A percentile compares a stretch with the other conserved stretches of the same genome.
phyloP scores from a whole-genome alignment of 1,284 basidiomycete species.

The Ceraceosorus guamensis region DNA sequence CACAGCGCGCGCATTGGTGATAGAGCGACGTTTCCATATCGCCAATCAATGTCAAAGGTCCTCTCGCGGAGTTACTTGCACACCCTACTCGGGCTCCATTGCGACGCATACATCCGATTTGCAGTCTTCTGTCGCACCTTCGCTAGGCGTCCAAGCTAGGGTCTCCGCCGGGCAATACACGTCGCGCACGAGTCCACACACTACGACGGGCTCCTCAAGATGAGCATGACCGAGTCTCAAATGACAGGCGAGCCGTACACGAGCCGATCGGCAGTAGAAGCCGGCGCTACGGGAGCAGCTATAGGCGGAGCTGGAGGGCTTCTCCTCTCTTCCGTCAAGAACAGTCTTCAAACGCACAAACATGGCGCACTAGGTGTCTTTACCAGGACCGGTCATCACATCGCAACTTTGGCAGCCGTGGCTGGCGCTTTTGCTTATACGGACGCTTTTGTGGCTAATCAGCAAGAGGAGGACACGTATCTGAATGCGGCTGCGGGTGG shows the following conservation, averaged over 20 bases:
- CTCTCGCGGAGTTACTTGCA: no score
- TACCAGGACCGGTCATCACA: slow-evolving; percentile 68
- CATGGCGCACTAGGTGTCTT: slow-evolving; percentile 80
- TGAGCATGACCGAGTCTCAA: no score
- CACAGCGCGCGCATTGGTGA: no score
- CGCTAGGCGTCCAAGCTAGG: no score
- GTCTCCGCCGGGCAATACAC: no score
- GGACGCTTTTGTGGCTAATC: slow-evolving; percentile 72
- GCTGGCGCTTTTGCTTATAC: slow-evolving; percentile 78
- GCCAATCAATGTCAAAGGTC: no score
- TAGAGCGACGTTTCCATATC: no score
- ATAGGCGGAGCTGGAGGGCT: slow-evolving; percentile 33
- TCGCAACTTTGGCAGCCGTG: slow-evolving; percentile 82
- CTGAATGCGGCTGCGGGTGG: slow-evolving; percentile 79
- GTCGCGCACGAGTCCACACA: no score
- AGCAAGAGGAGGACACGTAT: slow-evolving; percentile 70
- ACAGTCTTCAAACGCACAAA: slow-evolving; percentile 55
- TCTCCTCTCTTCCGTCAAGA: slow-evolving; percentile 43
- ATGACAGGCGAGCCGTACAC: background rate
- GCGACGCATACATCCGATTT: no score
- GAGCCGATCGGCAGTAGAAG: slow-evolving; percentile 25
- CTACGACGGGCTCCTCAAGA: no score
- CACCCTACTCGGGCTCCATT: no score
- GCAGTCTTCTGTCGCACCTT: no score
- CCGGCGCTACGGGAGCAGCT: slow-evolving; percentile 31